Conservation (phyloP, 106 monocot species). For the Apostasia ramifera region DNA sequence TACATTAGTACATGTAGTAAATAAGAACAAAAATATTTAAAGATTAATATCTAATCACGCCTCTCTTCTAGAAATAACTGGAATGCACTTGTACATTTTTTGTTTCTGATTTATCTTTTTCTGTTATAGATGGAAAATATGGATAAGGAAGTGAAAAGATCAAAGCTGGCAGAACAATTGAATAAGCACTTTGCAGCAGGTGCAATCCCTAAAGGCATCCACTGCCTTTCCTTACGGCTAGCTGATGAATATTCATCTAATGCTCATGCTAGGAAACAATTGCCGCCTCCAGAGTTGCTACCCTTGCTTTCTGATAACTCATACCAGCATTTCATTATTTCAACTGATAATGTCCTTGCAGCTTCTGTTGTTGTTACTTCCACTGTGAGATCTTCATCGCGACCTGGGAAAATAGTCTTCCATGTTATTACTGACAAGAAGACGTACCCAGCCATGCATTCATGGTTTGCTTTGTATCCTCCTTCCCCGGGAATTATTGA, state of each 20-base stretch:
- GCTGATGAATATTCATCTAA: constrained; percentile 94
- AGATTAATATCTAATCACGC: too few species aligned
- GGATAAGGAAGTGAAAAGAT: constrained; percentile 56
- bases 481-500: constrained; percentile 60
- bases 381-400: constrained; percentile 46
- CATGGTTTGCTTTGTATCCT: constrained; percentile 89
- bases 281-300: constrained; percentile 79
- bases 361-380: constrained; percentile 83
- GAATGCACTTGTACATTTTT: too few species aligned
- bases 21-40: too few species aligned
- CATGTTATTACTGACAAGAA: constrained; percentile 99
- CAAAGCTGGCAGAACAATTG: constrained; percentile 75
- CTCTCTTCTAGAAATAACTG: too few species aligned
- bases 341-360: constrained; percentile 87
- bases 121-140: constrained; percentile 73
- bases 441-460: constrained; percentile 94
- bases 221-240: constrained; percentile 79
- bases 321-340: constrained; percentile 66
- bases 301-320: constrained; percentile 66
- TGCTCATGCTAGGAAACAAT: constrained; percentile 82
- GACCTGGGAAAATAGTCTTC: constrained; percentile 72
- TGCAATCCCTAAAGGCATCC: constrained; percentile 89
- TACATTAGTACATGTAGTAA: too few species aligned
- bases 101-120: too few species aligned
- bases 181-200: constrained; percentile 90